Evolutionary conservation across 1,284 basidiomycete genomes (phyloP), one percentile per base, ranked within the genome.

Genomic region (Puccinia triticina): DNA sequence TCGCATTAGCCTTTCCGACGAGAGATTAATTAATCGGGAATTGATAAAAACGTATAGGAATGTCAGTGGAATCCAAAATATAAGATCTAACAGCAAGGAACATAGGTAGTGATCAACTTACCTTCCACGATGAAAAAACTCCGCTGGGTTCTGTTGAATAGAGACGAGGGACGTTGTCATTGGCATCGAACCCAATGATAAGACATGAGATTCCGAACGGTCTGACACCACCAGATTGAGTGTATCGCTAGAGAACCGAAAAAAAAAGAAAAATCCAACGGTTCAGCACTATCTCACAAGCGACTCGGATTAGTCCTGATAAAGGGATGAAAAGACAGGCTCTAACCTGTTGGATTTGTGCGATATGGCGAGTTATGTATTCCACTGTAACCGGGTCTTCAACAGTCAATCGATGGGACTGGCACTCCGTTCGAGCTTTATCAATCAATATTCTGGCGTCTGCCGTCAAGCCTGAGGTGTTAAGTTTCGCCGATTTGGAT

Each of bases 71-170:
- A 66, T 10, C 14, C 64, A 7, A 23, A n/a, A 59, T 18, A 59
- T 18, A 59, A 29, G 29, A 59, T 8, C 5, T 59, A 8, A 59
- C 16, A 59, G 29, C 21, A 23, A 29, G 4, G 29, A 59, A 29
- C 55, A 23, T 4, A 59, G 29, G 16, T 4, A 29, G 8, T 18
- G 55, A 59, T 16, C 21, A 10, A 85, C 90, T 71, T 81, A 94
- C 95, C 92, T 99, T 99, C 97, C 97, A 99, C 34, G 95, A 95
- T 84, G 94, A 96, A 88, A 96, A 98, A 85, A 98, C 99, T 37
- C 97, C 97, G 86, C 93, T 94, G 0, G 97, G 97, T 88, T 99
- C 97, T 23, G 97, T 99, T 88, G 95, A 93, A 88, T 98, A 99
- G 66, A 99, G 89, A 82, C 93, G 92, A 61, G 97, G 97, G 84